These are phyloP conservation scores for Lactifluus pinguis DNA, from an alignment of 768 basidiomycete species.

Conservation along the genomic window DNA sequence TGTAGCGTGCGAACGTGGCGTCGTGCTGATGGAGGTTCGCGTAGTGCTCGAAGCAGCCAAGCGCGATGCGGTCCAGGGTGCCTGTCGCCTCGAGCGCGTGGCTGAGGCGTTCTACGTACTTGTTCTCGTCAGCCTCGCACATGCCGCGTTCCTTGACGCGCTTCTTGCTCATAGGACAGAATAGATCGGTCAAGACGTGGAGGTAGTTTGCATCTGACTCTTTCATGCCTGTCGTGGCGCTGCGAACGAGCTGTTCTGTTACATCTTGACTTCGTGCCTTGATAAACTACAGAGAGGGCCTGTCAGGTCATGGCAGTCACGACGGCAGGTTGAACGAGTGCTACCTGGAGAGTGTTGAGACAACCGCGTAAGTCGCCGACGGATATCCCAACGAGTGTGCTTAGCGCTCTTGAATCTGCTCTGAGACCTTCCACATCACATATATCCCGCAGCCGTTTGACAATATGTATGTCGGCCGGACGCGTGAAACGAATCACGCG, in stretches of 20 bases:
- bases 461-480: conserved; percentile 74
- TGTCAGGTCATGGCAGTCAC: neutral
- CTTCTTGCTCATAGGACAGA: conserved; percentile 72
- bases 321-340: conserved; percentile 4
- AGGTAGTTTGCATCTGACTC: conserved; percentile 70
- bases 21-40: conserved; percentile 72
- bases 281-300: conserved; percentile 57
- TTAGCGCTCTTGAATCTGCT: conserved; percentile 73
- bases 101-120: conserved; percentile 71
- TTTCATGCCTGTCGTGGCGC: conserved; percentile 90
- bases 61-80: conserved; percentile 67
- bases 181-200: conserved; percentile 71
- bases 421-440: conserved; percentile 72
- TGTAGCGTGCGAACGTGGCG: conserved; percentile 61
- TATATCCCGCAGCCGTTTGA: conserved; percentile 78
- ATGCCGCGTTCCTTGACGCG: conserved; percentile 71
- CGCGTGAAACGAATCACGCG: conserved; percentile 78
- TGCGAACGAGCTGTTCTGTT: conserved; percentile 68
- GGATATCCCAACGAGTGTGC: conserved; percentile 79
- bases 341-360: conserved; percentile 87
- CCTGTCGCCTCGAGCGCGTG: conserved; percentile 73
- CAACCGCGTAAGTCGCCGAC: conserved; percentile 91
- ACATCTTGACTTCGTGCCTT: conserved; percentile 68
- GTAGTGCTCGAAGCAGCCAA: conserved; percentile 93
- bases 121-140: conserved; percentile 60